Conservation (phyloP, 75 land plant species). For the Selaginella tamariscina region DNA sequence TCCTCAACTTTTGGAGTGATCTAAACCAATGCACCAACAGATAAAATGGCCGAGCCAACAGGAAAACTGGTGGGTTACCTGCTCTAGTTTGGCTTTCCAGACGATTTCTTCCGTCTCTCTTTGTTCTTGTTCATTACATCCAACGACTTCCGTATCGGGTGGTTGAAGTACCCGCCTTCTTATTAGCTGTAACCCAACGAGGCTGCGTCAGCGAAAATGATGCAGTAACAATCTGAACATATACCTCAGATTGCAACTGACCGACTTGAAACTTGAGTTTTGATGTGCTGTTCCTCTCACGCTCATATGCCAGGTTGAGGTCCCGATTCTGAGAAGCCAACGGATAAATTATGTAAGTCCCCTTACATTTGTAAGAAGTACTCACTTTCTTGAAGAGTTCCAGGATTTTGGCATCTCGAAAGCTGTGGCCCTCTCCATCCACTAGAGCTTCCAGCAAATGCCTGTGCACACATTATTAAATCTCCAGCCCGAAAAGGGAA, state of each 20-base stretch:
- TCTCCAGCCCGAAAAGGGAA: neutral
- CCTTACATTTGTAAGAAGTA: neutral
- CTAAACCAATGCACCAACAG: too few species aligned
- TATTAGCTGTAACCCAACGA: too few species aligned
- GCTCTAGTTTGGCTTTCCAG: too few species aligned
- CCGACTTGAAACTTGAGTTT: neutral
- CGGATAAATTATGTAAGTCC: too few species aligned
- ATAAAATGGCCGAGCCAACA: too few species aligned
- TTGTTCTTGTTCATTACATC: too few species aligned
- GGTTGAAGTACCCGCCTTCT: too few species aligned
- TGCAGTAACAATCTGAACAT: too few species aligned
- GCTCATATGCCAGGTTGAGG: neutral
- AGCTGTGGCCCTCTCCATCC: constrained; percentile 2
- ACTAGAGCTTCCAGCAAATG: neutral
- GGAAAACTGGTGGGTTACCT: too few species aligned
- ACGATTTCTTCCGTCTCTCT: too few species aligned
- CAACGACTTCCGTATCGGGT: too few species aligned
- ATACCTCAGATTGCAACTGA: neutral
- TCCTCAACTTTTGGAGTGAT: neutral
- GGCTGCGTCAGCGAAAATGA: too few species aligned
- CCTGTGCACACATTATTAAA: neutral
- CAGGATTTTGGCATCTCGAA: neutral
- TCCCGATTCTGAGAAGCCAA: constrained; percentile 3
- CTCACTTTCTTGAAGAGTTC: neutral
- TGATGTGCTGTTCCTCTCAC: neutral